These are phyloP conservation scores for Aspergillus niger DNA, from an alignment of 2,329 filamentous ascomycete species.

Conservation along the genomic window DNA sequence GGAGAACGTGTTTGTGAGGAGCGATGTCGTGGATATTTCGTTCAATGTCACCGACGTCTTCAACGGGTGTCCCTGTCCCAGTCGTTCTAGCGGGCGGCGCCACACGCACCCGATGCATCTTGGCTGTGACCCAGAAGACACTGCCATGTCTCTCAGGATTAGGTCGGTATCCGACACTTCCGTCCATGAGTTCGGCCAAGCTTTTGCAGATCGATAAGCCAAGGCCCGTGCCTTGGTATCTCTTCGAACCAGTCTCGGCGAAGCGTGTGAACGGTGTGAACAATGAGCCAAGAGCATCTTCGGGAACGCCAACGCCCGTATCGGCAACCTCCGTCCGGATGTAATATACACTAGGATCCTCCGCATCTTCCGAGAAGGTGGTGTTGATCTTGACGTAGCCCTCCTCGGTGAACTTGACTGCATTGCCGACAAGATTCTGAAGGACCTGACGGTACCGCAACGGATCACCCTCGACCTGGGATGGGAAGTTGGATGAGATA, in stretches of 20 bases:
- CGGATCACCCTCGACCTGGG: constrained; percentile 57
- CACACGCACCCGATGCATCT: constrained; percentile 42
- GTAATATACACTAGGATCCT: constrained; percentile 41
- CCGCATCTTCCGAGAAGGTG: constrained; percentile 45
- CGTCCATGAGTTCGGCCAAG: constrained; percentile 59
- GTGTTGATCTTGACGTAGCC: constrained; percentile 54
- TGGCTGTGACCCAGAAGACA: constrained; percentile 55
- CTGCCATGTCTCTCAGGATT: constrained; percentile 53
- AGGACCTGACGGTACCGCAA: constrained; percentile 63
- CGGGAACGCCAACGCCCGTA: constrained; percentile 57
- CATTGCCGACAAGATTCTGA: constrained; percentile 64
- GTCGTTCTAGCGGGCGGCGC: constrained; percentile 31
- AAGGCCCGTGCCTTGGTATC: constrained; percentile 59
- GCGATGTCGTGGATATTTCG: constrained; percentile 42
- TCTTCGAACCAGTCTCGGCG: constrained; percentile 56
- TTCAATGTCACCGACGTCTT: constrained; percentile 22
- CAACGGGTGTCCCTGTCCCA: constrained; percentile 19
- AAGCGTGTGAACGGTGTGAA: constrained; percentile 61
- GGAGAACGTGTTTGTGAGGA: constrained; percentile 42
- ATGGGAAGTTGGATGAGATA: constrained; percentile 52
- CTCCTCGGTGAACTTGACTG: constrained; percentile 62
- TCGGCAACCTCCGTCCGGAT: constrained; percentile 58
- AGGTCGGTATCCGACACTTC: constrained; percentile 49
- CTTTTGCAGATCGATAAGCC: constrained; percentile 61
- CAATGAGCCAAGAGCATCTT: constrained; percentile 49